Evolutionary conservation across 495 filamentous ascomycete genomes (phyloP).

Genomic region (Monascus purpureus): DNA sequence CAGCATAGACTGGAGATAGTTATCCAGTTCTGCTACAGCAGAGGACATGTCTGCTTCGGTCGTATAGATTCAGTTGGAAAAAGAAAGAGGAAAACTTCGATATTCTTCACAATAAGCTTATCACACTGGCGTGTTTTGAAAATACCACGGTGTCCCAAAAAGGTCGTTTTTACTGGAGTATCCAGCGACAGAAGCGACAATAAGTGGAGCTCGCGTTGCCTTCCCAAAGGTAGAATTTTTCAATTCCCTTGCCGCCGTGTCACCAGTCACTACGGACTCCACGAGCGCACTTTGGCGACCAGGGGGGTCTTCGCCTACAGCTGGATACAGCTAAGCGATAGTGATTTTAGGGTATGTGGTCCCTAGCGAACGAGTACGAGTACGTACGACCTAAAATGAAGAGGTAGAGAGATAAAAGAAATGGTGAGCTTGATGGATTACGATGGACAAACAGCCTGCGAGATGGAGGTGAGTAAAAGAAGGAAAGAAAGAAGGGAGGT

Average conservation of each 20-base stretch:
- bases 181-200: too few species aligned
- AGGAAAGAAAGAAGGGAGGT: constrained; percentile 3
- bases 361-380: constrained; percentile 22
- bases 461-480: neutral
- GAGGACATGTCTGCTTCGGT: constrained; percentile 45
- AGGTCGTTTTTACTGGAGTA: neutral
- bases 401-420: constrained; percentile 9
- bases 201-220: constrained; percentile 2
- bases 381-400: constrained; percentile 21
- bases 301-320: constrained; percentile 28
- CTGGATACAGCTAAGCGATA: constrained; percentile 32
- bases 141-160: too few species aligned
- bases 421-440: constrained; percentile 6
- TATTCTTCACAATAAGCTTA: too few species aligned
- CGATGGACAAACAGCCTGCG: constrained; percentile 8
- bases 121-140: too few species aligned
- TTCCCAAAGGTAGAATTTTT: constrained; percentile 9
- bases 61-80: neutral
- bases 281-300: constrained; percentile 22
- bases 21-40: constrained; percentile 81
- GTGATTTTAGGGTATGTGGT: constrained; percentile 17
- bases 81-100: constrained; percentile 3
- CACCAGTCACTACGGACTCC: constrained; percentile 36
- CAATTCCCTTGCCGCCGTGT: constrained; percentile 17
- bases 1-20: constrained; percentile 80